These are phyloP conservation scores for Wickerhamomyces strasburgensis DNA, from an alignment of 805 yeast genomes.

Conservation along the genomic window DNA sequence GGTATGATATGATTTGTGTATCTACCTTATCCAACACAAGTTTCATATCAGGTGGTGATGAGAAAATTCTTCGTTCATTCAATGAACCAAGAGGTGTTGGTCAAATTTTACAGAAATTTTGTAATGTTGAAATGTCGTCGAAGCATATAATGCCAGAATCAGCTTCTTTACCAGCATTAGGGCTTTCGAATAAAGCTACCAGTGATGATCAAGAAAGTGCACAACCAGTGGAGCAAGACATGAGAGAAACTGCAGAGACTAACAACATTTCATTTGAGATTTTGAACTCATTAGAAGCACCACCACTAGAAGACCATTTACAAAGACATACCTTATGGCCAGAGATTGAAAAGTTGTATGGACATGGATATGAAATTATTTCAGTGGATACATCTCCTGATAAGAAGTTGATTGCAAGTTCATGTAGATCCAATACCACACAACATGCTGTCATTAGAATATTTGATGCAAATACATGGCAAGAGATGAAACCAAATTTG, in stretches of 20 bases:
- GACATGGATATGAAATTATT: constrained; percentile 94
- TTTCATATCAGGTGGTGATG: constrained; percentile 95
- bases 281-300: constrained; percentile 41
- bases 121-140: constrained; percentile 36
- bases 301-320: constrained; percentile 87
- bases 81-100: constrained; percentile 82
- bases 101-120: constrained; percentile 48
- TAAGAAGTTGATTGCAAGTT: constrained; percentile 66
- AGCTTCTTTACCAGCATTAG: constrained; percentile 89
- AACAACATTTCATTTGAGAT: constrained; percentile 41
- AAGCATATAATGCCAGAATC: constrained; percentile 57
- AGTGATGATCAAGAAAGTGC: constrained; percentile 34
- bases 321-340: constrained; percentile 95
- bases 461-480: constrained; percentile 58
- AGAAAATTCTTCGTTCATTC: constrained; percentile 83
- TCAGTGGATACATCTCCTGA: constrained; percentile 69
- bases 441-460: constrained; percentile 83
- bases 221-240: constrained; percentile 21
- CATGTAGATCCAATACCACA: constrained; percentile 83
- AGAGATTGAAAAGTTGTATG: constrained; percentile 89
- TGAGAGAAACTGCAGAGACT: constrained; percentile 29
- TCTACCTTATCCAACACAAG: constrained; percentile 52
- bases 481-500: constrained; percentile 52
- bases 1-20: constrained; percentile 89
- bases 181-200: constrained; percentile 87